A percentile compares a stretch with the other conserved stretches of the same genome.
These are phyloP conservation scores for Adansonia rubrostipa DNA, from an alignment of 441 rosid species.

Conservation along the genomic window DNA sequence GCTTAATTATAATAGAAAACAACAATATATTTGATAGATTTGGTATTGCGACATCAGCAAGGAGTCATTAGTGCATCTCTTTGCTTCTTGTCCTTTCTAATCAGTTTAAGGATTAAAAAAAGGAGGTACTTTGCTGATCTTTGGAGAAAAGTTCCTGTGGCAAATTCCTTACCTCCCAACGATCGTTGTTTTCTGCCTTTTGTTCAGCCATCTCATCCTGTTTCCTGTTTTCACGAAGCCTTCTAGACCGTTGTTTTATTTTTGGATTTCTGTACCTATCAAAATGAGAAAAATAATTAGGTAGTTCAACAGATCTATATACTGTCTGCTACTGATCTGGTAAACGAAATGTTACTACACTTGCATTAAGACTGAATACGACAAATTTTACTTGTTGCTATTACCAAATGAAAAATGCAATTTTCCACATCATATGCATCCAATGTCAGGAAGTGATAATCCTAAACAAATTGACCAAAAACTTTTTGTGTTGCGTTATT, in stretches of 20 bases:
- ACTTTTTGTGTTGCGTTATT: background rate
- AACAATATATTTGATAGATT: background rate
- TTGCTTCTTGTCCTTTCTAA: background rate
- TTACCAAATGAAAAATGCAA: constrained; percentile 9
- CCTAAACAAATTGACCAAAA: background rate
- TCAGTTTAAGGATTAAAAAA: background rate
- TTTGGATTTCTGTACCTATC: constrained; percentile 44
- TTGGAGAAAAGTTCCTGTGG: background rate
- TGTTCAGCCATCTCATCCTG: constrained; percentile 33
- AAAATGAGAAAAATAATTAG: constrained; percentile 10
- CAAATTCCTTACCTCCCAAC: constrained; percentile 43
- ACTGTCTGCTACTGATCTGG: background rate
- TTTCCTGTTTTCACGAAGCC: constrained; percentile 41
- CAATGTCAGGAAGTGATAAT: background rate
- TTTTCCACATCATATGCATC: background rate
- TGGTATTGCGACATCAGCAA: background rate
- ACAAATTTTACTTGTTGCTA: background rate
- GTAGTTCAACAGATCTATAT: background rate
- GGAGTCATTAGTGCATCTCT: constrained; percentile 12
- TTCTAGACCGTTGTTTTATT: constrained; percentile 45
- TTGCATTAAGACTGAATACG: background rate
- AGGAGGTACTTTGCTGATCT: background rate
- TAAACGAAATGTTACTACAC: background rate
- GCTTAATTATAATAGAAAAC: background rate
- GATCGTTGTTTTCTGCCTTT: constrained; percentile 24